Evolutionary conservation across 2,329 filamentous ascomycete genomes (phyloP), one percentile per base, ranked within the genome.

Genomic region (Colletotrichum sp.): DNA sequence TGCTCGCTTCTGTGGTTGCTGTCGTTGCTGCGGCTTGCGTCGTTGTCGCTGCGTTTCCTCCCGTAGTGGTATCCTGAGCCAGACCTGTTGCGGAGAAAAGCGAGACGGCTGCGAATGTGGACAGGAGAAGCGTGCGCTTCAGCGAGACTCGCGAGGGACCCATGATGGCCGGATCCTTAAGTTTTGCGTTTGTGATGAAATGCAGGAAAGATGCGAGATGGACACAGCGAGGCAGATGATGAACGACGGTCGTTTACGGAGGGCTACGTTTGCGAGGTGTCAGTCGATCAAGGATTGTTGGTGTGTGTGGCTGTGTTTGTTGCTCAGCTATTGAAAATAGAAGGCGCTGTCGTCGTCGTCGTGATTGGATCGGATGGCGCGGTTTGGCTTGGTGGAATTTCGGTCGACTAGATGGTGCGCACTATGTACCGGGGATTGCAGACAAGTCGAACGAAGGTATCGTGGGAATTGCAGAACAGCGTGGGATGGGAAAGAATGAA

Each of bases 21-120:
- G 69, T 74, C 2, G 75, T 57, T 10, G 71, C 64, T 48, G 68
- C 48, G 24, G 71, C 78, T 63, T 72, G 71, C 55, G 76, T 60
- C 26, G 68, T 55, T 13, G 48, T 67, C 10, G 65, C 38, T 16
- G 43, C 61, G n/a, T 26, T 72, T 68, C 70, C 64, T 43, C 69
- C 38, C 18, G 15, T 68, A n/a, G 61, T 68, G 58, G 78, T 80
- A 26, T 79, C 77, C 76, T 85, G 84, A n/a, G 85, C 85, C 71
- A 82, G 77, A n/a, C 73, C 81, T 15, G 84, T 77, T 21, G 79
- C 74, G 61, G 82, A 79, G 48, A 84, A 80, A 12, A 85, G 66
- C 18, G 82, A 79, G n/a, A 79, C 28, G 60, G 64, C 69, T 78
- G 76, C 78, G 98, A 98, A 96, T 96, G 96, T 86, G 92, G 96